Evolutionary conservation across 2,329 filamentous ascomycete species (phyloP), one percentile per base, ranked within the genome.

Genomic region (Blumeriella jaapii): DNA sequence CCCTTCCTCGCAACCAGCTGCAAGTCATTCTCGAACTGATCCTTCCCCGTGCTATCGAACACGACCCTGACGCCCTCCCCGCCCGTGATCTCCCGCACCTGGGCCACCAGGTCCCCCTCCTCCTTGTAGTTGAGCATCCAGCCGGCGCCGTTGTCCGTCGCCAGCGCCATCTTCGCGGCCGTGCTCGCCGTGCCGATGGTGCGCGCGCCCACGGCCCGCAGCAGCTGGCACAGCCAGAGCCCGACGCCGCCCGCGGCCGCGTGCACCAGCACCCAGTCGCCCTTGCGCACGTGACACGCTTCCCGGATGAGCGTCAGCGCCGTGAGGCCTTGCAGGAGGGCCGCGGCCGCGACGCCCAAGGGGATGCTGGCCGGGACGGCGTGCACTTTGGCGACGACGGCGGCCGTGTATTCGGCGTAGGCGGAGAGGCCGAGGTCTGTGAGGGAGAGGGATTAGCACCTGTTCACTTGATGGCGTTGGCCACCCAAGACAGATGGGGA

Each of bases 231-330:
- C 17, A 94, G 67, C 59, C 82, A 71, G 27, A 79, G 62, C 0
- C 82, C 83, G 0, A 85, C 82, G 11, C 86, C 86, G 11, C 86
- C 86, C 0, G 85, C 85, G 0, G 86, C 86, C 0, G 86, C 86
- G 49, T 91, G 84, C 11, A 94, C 74, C 2, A 94, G 71, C 0
- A 85, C 68, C 76, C 81, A 91, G 48, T 93, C 83, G 1, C 78
- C 82, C 46, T 73, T 67, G 55, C 84, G 65, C 5, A 89, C 82
- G 1, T 65, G 52, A 45, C 80, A 67, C 3, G 81, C 73, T 56
- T 93, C 85, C 38, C 78, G 73, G 40, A 85, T 72, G 18, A 94
- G 67, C 0, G 83, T 82, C 48, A 91, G 65, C 0, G 85, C 84
- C 2, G 86, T 94, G 23, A 94, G 63, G 1, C 83, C 86, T 56